A percentile compares a stretch with the other conserved stretches of the same genome.
These are phyloP conservation scores for Neurospora crassa DNA, from an alignment of 2,329 filamentous ascomycete genomes.

Conservation along the genomic window DNA sequence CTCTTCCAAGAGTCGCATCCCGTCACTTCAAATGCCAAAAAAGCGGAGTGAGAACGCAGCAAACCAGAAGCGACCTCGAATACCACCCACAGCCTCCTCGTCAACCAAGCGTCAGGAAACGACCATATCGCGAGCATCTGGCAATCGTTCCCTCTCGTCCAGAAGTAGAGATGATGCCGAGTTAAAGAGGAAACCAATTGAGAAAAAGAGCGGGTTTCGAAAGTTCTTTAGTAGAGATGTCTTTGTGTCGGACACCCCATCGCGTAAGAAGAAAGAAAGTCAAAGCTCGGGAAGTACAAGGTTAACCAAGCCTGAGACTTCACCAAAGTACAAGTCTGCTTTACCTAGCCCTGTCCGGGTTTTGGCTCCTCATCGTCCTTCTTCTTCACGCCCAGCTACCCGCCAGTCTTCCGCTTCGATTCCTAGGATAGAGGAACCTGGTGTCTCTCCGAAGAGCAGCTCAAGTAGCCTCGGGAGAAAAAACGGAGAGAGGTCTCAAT, in stretches of 20 bases:
- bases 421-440: slow-evolving; percentile 25
- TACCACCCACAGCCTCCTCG: slow-evolving; percentile 23
- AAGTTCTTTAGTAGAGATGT: slow-evolving; percentile 28
- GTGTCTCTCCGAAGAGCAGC: slow-evolving; percentile 14
- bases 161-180: slow-evolving; percentile 19
- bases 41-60: slow-evolving; percentile 25
- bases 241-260: slow-evolving; percentile 3
- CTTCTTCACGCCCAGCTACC: slow-evolving; percentile 18
- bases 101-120: slow-evolving; percentile 7
- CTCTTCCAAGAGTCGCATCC: slow-evolving; percentile 12
- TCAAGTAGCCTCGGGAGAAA: slow-evolving; percentile 7
- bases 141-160: slow-evolving; percentile 21
- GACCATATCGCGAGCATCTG: slow-evolving; percentile 12
- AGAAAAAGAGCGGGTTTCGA: slow-evolving; percentile 38
- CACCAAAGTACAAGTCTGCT: slow-evolving; percentile 8
- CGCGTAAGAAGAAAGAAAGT: slow-evolving; percentile 13
- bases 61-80: slow-evolving; percentile 38
- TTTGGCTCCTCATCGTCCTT: slow-evolving; percentile 23
- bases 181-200: slow-evolving; percentile 18
- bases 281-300: slow-evolving; percentile 14
- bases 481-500: background rate
- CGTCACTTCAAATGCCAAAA: slow-evolving; percentile 11
- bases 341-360: slow-evolving; percentile 11
- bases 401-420: slow-evolving; percentile 24
- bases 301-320: slow-evolving; percentile 2